Base-by-base conservation (phyloP, 140 eudicot genomes). In the Bidens hawaiensis region DNA sequence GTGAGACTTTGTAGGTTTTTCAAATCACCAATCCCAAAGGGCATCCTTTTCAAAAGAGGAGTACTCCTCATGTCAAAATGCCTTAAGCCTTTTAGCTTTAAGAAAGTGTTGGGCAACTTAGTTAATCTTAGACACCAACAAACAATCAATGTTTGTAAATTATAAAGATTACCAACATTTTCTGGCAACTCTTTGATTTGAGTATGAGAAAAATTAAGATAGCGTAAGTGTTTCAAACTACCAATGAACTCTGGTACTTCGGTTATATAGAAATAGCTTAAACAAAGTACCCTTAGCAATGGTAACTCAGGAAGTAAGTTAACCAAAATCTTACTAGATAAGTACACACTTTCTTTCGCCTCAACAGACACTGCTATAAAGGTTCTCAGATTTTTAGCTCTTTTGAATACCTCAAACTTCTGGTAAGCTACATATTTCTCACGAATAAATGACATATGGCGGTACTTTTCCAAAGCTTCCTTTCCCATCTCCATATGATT, bases 11-110 rank as follows among this genome's bases (percentile, higher is more conserved):
- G 71, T 7, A 76, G 62, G 27, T 23, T 30, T 47, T 6, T 71
- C 24, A 76, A 21, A 28, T 63, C 60, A n/a, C 76, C n/a, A 14
- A 76, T 54, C 8, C 65, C 42, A 1, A 16, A 11, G 0, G 70
- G 79, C 76, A 75, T 26, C 53, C 21, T 27, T 3, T 41, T 17
- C 30, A 43, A 54, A 16, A 55, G 48, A 0, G 7, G 11, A 10
- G 76, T 71, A 4, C 47, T 38, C 8, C 71, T 40, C 0, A 71
- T 57, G 45, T 76, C 82, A 5, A 81, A 64, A 67, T 76, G 79
- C 4, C 36, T 18, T 1, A 69, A 22, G 0, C 31, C n/a, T 45
- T 30, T 48, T 7, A 69, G 75, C 38, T 69, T 69, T 7, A 17
- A 45, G 19, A 60, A 57, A 40, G 22, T 59, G 0, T 21, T 13